Conservation (phyloP, 78 protist genomes). For the Dictyostelium brefeldianum region DNA sequence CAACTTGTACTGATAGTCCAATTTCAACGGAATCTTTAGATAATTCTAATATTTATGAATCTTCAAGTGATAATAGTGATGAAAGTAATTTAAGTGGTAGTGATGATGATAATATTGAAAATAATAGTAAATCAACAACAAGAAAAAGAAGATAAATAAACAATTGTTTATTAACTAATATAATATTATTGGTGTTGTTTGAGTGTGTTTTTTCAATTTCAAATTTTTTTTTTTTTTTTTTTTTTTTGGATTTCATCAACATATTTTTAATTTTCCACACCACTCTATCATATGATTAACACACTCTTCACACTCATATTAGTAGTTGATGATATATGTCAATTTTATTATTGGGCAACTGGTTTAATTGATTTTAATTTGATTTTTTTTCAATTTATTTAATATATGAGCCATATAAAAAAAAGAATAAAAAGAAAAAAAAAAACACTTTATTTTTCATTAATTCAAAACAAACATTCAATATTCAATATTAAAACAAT, state of each 20-base stretch:
- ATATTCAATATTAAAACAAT: too few species aligned
- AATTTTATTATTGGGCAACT: neutral
- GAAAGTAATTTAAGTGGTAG: neutral
- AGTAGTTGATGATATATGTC: too few species aligned
- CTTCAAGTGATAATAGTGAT: neutral
- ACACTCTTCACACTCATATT: too few species aligned
- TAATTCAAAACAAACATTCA: neutral
- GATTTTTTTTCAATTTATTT: neutral
- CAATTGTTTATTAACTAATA: neutral
- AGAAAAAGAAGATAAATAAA: neutral
- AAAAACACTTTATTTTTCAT: neutral
- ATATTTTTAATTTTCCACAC: too few species aligned
- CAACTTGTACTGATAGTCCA: neutral
- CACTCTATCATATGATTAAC: too few species aligned
- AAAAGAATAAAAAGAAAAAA: neutral
- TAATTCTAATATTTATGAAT: neutral
- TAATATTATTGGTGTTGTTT: too few species aligned
- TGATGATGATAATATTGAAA: neutral
- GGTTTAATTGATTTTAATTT: neutral
- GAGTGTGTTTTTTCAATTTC: too few species aligned
- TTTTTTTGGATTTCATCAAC: neutral
- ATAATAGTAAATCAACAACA: neutral
- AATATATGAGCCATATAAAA: neutral
- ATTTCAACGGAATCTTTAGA: neutral
- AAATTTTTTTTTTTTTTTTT: neutral